These are phyloP conservation scores for Tetrahymena borealis DNA, from an alignment of 73 alveolate genomes.

Conservation along the genomic window DNA sequence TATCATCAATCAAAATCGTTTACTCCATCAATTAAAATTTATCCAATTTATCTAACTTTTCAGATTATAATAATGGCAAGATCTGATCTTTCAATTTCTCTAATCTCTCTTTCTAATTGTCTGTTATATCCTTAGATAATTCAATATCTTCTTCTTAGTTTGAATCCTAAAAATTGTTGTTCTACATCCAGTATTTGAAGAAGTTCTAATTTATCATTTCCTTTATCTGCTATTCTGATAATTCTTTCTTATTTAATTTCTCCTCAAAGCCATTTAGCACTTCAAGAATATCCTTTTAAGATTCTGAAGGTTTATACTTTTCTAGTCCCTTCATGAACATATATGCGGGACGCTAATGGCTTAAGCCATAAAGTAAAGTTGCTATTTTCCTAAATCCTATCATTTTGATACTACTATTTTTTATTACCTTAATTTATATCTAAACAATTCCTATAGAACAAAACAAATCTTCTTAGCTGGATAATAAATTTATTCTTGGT, in stretches of 20 bases:
- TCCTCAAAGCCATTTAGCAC: not conserved
- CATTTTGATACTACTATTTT: no score
- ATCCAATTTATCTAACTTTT: not conserved
- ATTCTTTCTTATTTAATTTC: not conserved
- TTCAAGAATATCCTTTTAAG: not conserved
- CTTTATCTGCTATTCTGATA: not conserved
- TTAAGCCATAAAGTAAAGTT: not conserved
- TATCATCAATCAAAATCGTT: not conserved
- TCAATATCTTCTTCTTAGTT: not conserved
- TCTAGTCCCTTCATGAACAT: not conserved
- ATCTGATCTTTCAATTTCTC: not conserved
- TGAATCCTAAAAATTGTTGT: not conserved
- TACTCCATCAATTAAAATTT: not conserved
- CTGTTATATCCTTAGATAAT: not conserved
- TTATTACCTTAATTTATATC: no score
- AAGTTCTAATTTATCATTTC: not conserved
- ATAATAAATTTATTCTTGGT: not conserved
- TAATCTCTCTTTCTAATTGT: not conserved
- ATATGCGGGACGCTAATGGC: not conserved
- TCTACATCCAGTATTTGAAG: no score
- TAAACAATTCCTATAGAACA: no score
- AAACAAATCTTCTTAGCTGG: no score
- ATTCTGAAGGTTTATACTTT: not conserved
- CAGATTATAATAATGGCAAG: not conserved
- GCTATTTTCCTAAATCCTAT: not conserved